Evolutionary conservation across 2,329 filamentous ascomycete species (phyloP).

Genomic region (Aspergillus brunneoviolaceus): DNA sequence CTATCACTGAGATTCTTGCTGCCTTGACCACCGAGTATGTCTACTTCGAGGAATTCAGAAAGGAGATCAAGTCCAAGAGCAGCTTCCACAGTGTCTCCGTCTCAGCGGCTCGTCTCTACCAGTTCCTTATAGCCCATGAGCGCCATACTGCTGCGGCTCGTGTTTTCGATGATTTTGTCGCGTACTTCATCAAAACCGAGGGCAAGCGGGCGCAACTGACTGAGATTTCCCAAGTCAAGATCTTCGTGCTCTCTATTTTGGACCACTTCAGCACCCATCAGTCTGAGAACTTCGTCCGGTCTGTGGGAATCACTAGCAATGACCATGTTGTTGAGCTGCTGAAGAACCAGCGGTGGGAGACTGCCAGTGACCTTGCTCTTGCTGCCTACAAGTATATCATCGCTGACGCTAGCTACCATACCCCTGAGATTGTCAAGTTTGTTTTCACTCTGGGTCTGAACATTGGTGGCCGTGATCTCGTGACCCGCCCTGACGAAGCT

Average conservation of each 20-base stretch:
- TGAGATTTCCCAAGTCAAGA: constrained; percentile 28
- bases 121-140: constrained; percentile 29
- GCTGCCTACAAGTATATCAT: constrained; percentile 36
- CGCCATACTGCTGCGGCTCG: constrained; percentile 25
- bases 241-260: constrained; percentile 34
- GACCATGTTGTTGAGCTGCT: constrained; percentile 32
- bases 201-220: constrained; percentile 29
- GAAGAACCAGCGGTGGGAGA: constrained; percentile 28
- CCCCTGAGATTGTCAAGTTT: constrained; percentile 34
- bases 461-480: constrained; percentile 39
- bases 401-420: constrained; percentile 32
- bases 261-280: constrained; percentile 36
- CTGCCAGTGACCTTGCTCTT: constrained; percentile 35
- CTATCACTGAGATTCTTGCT: constrained; percentile 45
- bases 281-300: constrained; percentile 37
- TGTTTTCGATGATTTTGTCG: constrained; percentile 32
- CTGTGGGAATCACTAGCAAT: constrained; percentile 38
- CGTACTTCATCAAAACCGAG: constrained; percentile 35
- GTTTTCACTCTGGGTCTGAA: constrained; percentile 35
- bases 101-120: constrained; percentile 36
- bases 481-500: constrained; percentile 34
- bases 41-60: constrained; percentile 43
- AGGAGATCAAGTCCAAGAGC: constrained; percentile 38
- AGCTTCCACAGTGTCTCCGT: constrained; percentile 39
- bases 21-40: constrained; percentile 46